phyloP scores from a whole-genome alignment of 2,329 filamentous ascomycete genomes.

The Stagonosporopsis tanaceti region DNA sequence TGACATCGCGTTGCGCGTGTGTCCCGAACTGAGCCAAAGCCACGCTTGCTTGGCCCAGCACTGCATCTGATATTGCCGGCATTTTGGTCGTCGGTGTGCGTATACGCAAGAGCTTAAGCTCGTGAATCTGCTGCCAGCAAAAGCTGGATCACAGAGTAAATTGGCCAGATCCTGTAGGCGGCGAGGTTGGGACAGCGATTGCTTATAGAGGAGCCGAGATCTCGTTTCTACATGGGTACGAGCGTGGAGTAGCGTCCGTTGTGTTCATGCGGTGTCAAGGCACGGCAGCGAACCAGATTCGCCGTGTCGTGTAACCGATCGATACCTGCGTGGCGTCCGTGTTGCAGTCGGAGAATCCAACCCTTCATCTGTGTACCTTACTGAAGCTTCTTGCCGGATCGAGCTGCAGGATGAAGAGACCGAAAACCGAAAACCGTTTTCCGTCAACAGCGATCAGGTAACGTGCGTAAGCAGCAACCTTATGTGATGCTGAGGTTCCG shows the following conservation, averaged over 20 bases:
- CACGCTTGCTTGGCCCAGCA: conserved; percentile 39
- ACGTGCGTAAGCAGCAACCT: conserved; percentile 39
- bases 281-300: conserved; percentile 36
- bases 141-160: conserved; percentile 35
- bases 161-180: conserved; percentile 14
- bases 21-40: conserved; percentile 42
- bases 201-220: conserved; percentile 33
- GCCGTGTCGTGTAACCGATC: conserved; percentile 32
- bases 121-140: conserved; percentile 47
- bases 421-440: conserved; percentile 16
- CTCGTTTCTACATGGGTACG: conserved; percentile 45
- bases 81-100: conserved; percentile 33
- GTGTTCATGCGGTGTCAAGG: conserved; percentile 45
- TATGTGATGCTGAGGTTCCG: conserved; percentile 44
- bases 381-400: conserved; percentile 11
- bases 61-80: conserved; percentile 44
- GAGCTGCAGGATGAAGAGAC: neutral
- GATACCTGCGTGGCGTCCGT: conserved; percentile 32
- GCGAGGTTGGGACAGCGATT: conserved; percentile 21
- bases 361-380: conserved; percentile 27
- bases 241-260: conserved; percentile 29
- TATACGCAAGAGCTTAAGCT: conserved; percentile 21
- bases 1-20: conserved; percentile 39
- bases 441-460: conserved; percentile 31
- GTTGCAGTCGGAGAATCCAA: conserved; percentile 34